Conservation (phyloP, 73 alveolate species). For the Paramecium bursaria region DNA sequence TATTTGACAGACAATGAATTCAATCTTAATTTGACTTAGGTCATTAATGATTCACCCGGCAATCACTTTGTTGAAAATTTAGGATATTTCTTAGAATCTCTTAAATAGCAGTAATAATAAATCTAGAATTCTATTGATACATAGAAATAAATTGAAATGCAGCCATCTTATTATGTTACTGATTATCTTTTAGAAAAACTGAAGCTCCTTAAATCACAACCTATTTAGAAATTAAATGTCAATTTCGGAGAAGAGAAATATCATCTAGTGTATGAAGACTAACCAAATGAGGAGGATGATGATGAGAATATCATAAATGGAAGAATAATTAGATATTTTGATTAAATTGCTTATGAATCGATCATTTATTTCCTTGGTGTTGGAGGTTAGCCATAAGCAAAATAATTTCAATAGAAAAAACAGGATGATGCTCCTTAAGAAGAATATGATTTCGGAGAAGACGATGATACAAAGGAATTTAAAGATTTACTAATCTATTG, state of each 20-base stretch:
- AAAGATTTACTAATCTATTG: slow-evolving; percentile 39
- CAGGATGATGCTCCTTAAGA: slow-evolving; percentile 1
- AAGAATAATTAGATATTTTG: slow-evolving; percentile 30
- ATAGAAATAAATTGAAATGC: not conserved
- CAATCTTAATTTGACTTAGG: no score
- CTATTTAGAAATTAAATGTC: not conserved
- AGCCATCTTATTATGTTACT: slow-evolving; percentile 50
- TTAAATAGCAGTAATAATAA: no score
- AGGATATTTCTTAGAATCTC: no score
- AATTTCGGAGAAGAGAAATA: slow-evolving; percentile 50
- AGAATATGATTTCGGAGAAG: slow-evolving; percentile 34
- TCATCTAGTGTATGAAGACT: slow-evolving; percentile 25
- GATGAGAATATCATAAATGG: slow-evolving; percentile 22
- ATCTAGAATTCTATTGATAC: no score
- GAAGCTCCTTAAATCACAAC: not conserved
- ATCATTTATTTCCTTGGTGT: slow-evolving; percentile 41
- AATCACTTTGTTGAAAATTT: no score
- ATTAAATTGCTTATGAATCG: slow-evolving; percentile 3
- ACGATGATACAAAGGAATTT: slow-evolving; percentile 43
- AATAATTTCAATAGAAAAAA: not conserved
- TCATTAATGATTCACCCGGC: no score
- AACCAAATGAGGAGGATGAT: slow-evolving; percentile 48
- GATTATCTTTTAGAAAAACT: slow-evolving; percentile 40
- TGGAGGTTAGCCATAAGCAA: slow-evolving; percentile 45
- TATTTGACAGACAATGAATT: no score